phyloP scores from a whole-genome alignment of 805 yeast species.

The Saccharomycopsis oosterbeekiorum region DNA sequence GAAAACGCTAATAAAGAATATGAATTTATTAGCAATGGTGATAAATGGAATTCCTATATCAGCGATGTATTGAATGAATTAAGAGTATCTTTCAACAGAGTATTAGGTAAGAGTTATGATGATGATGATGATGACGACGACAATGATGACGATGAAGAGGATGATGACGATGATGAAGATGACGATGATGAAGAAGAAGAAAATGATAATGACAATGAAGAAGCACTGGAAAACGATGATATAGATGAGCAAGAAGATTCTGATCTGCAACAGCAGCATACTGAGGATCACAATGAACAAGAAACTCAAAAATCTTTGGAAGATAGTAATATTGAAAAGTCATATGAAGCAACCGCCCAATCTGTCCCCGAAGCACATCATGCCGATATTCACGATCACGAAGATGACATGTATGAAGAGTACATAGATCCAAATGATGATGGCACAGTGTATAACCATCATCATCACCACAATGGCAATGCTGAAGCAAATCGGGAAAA shows the following conservation, averaged over 20 bases:
- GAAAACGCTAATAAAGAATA: slow-evolving; percentile 30
- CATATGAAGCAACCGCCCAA: slow-evolving; percentile 27
- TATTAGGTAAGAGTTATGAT: slow-evolving; percentile 50
- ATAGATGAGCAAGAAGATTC: slow-evolving; percentile 27
- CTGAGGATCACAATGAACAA: slow-evolving; percentile 16
- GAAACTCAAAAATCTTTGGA: slow-evolving; percentile 17
- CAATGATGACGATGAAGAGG: slow-evolving; percentile 22
- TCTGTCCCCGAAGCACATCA: slow-evolving; percentile 28
- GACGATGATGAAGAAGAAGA: slow-evolving; percentile 24
- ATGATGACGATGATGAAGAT: slow-evolving; percentile 33
- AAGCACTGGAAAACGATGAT: slow-evolving; percentile 27
- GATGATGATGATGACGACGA: slow-evolving; percentile 9
- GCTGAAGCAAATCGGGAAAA: slow-evolving; percentile 19
- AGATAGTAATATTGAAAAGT: slow-evolving; percentile 18
- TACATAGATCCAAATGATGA: slow-evolving; percentile 77
- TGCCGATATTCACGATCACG: slow-evolving; percentile 4
- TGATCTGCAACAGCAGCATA: slow-evolving; percentile 19
- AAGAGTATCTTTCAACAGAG: slow-evolving; percentile 88
- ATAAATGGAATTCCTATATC: slow-evolving; percentile 74
- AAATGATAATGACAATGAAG: slow-evolving; percentile 28
- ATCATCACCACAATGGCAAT: slow-evolving; percentile 35
- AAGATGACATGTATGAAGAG: slow-evolving; percentile 36
- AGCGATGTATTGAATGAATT: slow-evolving; percentile 77
- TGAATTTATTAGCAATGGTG: slow-evolving; percentile 30
- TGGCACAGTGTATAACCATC: slow-evolving; percentile 61